Percentiles rank a stretch among this genome's conserved stretches.
These are phyloP conservation scores for Tylopilus subfusipes DNA, from an alignment of 768 basidiomycete genomes.

Conservation along the genomic window DNA sequence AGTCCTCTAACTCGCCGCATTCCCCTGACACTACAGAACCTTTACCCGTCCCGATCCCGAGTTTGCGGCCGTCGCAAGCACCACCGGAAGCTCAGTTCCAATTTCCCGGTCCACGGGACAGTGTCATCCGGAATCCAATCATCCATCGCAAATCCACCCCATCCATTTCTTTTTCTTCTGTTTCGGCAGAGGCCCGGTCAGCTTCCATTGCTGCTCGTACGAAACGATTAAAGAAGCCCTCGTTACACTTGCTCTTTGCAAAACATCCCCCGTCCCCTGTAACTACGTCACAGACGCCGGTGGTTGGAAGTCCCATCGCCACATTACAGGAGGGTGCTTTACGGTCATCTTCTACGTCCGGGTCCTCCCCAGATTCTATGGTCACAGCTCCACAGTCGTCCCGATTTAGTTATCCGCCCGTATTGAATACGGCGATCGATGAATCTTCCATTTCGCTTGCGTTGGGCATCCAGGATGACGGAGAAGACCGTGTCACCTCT, in stretches of 20 bases:
- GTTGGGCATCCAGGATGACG: constrained; percentile 27
- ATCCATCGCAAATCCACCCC: constrained; percentile 37
- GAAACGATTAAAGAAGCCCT: constrained; percentile 58
- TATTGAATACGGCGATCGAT: constrained; percentile 61
- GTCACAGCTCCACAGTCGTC: constrained; percentile 58
- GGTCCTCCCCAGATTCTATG: constrained; percentile 40
- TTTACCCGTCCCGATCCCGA: constrained; percentile 23
- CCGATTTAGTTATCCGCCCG: constrained; percentile 47
- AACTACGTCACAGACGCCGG: constrained; percentile 28
- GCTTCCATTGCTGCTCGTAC: constrained; percentile 33
- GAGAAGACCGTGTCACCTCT: constrained; percentile 20
- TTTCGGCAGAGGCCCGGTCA: constrained; percentile 34
- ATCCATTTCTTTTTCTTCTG: constrained; percentile 31
- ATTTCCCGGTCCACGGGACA: constrained; percentile 43
- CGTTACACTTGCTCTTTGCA: constrained; percentile 63
- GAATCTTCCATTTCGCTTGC: constrained; percentile 45
- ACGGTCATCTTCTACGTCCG: constrained; percentile 29
- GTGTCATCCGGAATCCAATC: constrained; percentile 28
- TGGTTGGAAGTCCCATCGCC: constrained; percentile 6
- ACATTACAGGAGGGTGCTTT: constrained; percentile 18
- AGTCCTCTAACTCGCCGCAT: constrained; percentile 23
- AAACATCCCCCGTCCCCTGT: constrained; percentile 55
- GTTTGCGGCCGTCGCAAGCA: constrained; percentile 19
- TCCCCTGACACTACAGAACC: constrained; percentile 32
- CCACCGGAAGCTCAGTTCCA: constrained; percentile 33